Conservation (phyloP, 306 rosid genomes). For the Vigna unguiculata region DNA sequence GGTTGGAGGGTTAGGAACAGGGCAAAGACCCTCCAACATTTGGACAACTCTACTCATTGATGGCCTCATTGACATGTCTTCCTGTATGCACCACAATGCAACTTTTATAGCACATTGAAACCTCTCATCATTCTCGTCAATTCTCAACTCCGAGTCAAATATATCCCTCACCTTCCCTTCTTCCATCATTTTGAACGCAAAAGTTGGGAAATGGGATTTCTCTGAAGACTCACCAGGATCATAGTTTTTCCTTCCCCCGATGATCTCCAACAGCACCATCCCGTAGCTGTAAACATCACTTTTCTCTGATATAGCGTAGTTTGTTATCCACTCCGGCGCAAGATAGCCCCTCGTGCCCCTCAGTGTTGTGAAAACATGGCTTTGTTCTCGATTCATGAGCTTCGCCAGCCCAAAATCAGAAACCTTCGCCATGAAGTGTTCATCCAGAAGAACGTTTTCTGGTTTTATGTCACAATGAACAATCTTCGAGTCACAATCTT, state of each 20-base stretch:
- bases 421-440: conserved; percentile 76
- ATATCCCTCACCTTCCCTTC: conserved; percentile 73
- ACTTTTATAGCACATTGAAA: conserved; percentile 64
- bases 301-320: conserved; percentile 92
- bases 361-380: conserved; percentile 88
- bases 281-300: conserved; percentile 95
- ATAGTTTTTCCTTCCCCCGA: conserved; percentile 87
- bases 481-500: conserved; percentile 89
- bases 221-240: conserved; percentile 66
- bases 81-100: conserved; percentile 93
- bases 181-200: conserved; percentile 83
- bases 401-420: conserved; percentile 93
- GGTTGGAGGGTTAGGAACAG: conserved; percentile 70
- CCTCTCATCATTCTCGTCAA: conserved; percentile 54
- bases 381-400: conserved; percentile 87
- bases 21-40: conserved; percentile 83
- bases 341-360: conserved; percentile 92
- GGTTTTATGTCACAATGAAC: conserved; percentile 96
- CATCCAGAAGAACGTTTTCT: conserved; percentile 89
- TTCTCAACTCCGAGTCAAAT: conserved; percentile 55
- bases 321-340: conserved; percentile 97
- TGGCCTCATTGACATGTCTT: conserved; percentile 85
- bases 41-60: conserved; percentile 88
- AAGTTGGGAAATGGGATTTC: conserved; percentile 82
- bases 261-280: conserved; percentile 84